Conservation (phyloP, 495 filamentous ascomycete species). For the Aspergillus sclerotioniger region DNA sequence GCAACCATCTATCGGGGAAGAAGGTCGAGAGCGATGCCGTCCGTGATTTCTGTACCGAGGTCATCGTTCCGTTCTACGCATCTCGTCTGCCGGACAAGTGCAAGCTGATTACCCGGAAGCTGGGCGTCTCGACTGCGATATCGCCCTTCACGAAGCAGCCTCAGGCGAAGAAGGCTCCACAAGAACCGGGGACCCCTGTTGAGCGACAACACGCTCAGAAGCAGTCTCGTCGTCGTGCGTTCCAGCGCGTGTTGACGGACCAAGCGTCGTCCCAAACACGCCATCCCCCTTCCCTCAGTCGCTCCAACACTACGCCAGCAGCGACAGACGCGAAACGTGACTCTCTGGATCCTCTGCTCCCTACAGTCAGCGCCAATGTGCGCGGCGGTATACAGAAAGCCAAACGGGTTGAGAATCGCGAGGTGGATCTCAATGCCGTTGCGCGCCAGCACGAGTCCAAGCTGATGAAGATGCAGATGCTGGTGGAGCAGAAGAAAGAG, state of each 20-base stretch:
- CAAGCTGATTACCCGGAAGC: conserved; percentile 75
- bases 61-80: conserved; percentile 90
- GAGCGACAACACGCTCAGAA: conserved; percentile 51
- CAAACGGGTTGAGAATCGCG: conserved; percentile 61
- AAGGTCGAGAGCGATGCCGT: conserved; percentile 56
- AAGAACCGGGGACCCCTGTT: conserved; percentile 54
- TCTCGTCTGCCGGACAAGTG: conserved; percentile 80
- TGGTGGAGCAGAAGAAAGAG: conserved; percentile 68
- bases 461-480: conserved; percentile 66
- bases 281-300: conserved; percentile 55
- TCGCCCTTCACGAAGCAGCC: conserved; percentile 47
- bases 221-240: conserved; percentile 54
- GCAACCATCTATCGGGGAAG: conserved; percentile 38
- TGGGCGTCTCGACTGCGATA: conserved; percentile 70
- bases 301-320: conserved; percentile 61
- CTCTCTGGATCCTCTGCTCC: conserved; percentile 36
- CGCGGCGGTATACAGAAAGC: conserved; percentile 57
- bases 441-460: conserved; percentile 62
- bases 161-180: conserved; percentile 28
- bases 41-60: conserved; percentile 83
- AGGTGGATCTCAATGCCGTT: conserved; percentile 63
- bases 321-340: conserved; percentile 40
- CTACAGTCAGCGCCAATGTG: conserved; percentile 32
- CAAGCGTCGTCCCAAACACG: conserved; percentile 47
- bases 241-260: conserved; percentile 72